A percentile compares a stretch with the other conserved stretches of the same genome.
These are phyloP conservation scores for Bjerkandera adusta DNA, from an alignment of 1,284 basidiomycete genomes.

Conservation along the genomic window DNA sequence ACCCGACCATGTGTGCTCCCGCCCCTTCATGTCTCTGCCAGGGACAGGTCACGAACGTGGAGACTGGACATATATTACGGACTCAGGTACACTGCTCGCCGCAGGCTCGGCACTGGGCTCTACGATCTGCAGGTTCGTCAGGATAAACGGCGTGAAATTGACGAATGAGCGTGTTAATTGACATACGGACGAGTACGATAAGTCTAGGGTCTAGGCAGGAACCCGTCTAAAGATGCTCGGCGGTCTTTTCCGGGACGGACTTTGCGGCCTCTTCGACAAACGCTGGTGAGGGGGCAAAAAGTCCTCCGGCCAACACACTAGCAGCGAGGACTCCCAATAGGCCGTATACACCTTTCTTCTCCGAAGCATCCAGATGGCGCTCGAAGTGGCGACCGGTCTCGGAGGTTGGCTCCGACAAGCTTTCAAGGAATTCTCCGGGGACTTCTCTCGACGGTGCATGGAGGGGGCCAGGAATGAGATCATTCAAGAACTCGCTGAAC, in stretches of 20 bases:
- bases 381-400: conserved; percentile 32
- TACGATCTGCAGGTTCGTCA: too few species aligned
- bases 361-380: conserved; percentile 50
- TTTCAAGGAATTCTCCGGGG: conserved; percentile 16
- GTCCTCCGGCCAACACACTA: conserved; percentile 49
- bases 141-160: too few species aligned
- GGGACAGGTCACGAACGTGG: too few species aligned
- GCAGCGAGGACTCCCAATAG: conserved; percentile 52
- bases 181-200: too few species aligned
- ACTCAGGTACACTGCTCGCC: too few species aligned
- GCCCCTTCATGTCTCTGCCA: too few species aligned
- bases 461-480: conserved; percentile 35
- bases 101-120: too few species aligned
- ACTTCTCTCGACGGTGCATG: conserved; percentile 20
- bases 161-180: too few species aligned
- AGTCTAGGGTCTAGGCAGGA: too few species aligned
- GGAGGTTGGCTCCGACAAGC: conserved; percentile 22
- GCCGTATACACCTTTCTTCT: conserved; percentile 50
- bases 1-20: too few species aligned
- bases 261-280: conserved; percentile 22
- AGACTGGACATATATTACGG: too few species aligned
- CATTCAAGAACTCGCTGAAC: conserved; percentile 35
- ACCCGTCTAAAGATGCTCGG: conserved; percentile 19
- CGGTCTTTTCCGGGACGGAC: conserved; percentile 17
- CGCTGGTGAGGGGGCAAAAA: conserved; percentile 29